Conservation (phyloP, 176 grass and related monocot species). For the Paspalum vaginatum region DNA sequence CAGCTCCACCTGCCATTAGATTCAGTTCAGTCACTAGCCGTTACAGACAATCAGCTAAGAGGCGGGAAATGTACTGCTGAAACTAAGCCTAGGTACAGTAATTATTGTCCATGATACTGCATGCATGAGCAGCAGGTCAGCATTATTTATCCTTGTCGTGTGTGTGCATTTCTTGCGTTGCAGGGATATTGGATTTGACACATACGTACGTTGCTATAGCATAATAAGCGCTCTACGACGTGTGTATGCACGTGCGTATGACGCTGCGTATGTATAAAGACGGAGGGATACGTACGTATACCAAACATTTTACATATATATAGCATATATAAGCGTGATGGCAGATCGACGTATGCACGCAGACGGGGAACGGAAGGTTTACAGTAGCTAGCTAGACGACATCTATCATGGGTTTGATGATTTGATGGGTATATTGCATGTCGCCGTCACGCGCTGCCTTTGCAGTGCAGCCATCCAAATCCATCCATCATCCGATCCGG, state of each 20-base stretch:
- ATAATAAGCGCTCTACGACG: neutral
- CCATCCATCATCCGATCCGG: too few relatives aligned
- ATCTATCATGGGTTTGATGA: neutral
- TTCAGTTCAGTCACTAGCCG: neutral
- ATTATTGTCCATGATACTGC: too few relatives aligned
- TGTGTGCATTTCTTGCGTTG: too few relatives aligned
- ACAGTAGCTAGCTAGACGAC: neutral
- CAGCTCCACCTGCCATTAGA: conserved; percentile 52
- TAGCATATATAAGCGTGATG: conserved; percentile 40
- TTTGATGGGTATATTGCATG: conserved; percentile 23
- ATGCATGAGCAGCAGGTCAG: too few relatives aligned
- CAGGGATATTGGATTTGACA: too few relatives aligned
- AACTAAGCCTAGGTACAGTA: too few relatives aligned
- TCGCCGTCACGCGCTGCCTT: conserved; percentile 38
- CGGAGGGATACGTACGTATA: neutral
- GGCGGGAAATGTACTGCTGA: neutral
- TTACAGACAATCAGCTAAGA: neutral
- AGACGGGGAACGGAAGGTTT: neutral
- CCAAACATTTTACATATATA: too few relatives aligned
- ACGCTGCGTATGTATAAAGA: too few relatives aligned
- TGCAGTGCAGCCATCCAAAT: conserved; percentile 19
- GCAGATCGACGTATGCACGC: conserved; percentile 1
- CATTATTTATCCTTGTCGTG: too few relatives aligned
- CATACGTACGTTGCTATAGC: neutral
- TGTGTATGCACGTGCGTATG: too few relatives aligned